phyloP scores from a whole-genome alignment of 371 early-diverging fungal species.

The Rhizomucor miehei region DNA sequence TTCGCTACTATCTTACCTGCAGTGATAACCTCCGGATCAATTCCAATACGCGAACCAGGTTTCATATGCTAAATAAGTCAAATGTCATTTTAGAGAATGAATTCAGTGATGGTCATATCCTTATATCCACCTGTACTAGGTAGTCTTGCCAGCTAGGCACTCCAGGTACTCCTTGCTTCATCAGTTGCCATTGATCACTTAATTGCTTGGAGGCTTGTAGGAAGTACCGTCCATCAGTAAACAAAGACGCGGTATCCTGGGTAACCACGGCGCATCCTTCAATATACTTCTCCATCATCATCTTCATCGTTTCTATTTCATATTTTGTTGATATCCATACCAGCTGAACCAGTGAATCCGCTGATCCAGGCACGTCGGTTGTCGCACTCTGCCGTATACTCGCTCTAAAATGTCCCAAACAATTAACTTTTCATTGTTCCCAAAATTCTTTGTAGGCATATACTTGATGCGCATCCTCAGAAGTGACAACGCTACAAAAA shows the following conservation, averaged over 20 bases:
- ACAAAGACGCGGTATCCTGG: slow-evolving; percentile 71
- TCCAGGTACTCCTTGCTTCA: slow-evolving; percentile 87
- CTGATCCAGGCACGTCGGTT: slow-evolving; percentile 93
- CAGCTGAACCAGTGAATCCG: slow-evolving; percentile 99
- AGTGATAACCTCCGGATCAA: not conserved
- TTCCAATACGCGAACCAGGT: not conserved
- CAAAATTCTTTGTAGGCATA: too few species aligned
- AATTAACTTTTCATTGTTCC: too few species aligned
- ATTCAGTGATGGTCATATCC: not conserved
- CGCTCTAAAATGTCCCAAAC: slow-evolving; percentile 68
- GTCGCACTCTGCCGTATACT: slow-evolving; percentile 95
- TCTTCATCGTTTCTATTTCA: too few species aligned
- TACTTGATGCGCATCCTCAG: too few species aligned
- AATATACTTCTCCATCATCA: too few species aligned
- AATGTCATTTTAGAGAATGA: too few species aligned
- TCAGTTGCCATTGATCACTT: slow-evolving; percentile 86
- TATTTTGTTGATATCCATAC: slow-evolving; percentile 23
- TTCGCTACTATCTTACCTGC: not conserved
- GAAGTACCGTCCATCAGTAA: slow-evolving; percentile 99
- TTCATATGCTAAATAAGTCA: not conserved
- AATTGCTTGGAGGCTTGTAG: slow-evolving; percentile 95
- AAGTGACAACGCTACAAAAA: too few species aligned
- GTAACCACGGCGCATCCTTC: slow-evolving; percentile 84
- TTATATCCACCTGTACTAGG: slow-evolving; percentile 53
- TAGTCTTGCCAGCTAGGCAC: slow-evolving; percentile 91